These are phyloP conservation scores for Phytophthora citricola DNA, from an alignment of 352 stramenopile species.

Conservation along the genomic window DNA sequence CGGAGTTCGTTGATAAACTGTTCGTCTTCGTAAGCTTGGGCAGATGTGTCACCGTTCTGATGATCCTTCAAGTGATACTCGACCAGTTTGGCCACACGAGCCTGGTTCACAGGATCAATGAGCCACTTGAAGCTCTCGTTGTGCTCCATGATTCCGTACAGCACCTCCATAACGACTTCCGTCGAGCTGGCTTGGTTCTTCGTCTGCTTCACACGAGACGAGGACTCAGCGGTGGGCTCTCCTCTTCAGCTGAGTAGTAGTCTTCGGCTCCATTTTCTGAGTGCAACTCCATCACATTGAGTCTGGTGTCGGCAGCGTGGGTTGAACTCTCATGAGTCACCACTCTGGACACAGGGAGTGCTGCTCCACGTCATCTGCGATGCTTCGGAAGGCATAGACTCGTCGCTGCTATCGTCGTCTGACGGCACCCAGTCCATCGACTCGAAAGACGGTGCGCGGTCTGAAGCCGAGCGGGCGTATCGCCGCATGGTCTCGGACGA, in stretches of 20 bases:
- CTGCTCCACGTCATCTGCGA: constrained; percentile 37
- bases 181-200: constrained; percentile 37
- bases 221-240: constrained; percentile 24
- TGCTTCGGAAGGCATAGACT: constrained; percentile 38
- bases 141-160: constrained; percentile 70
- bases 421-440: constrained; percentile 55
- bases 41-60: constrained; percentile 25
- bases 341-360: constrained; percentile 25
- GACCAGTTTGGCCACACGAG: constrained; percentile 57
- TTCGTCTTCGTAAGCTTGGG: constrained; percentile 36
- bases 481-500: constrained; percentile 35
- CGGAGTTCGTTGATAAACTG: constrained; percentile 53
- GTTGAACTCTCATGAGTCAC: constrained; percentile 10
- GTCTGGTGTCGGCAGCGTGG: constrained; percentile 2
- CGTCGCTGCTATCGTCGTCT: constrained; percentile 45
- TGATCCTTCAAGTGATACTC: constrained; percentile 52
- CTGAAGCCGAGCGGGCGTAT: constrained; percentile 46
- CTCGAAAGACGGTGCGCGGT: constrained; percentile 47
- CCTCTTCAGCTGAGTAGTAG: constrained; percentile 41
- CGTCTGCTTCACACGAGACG: constrained; percentile 21
- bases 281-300: constrained; percentile 30
- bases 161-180: constrained; percentile 63
- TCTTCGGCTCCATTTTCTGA: constrained; percentile 23
- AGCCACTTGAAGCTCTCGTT: constrained; percentile 68
- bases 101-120: constrained; percentile 54